phyloP scores from a whole-genome alignment of 2,329 filamentous ascomycete genomes.

The Colletotrichum sp. region DNA sequence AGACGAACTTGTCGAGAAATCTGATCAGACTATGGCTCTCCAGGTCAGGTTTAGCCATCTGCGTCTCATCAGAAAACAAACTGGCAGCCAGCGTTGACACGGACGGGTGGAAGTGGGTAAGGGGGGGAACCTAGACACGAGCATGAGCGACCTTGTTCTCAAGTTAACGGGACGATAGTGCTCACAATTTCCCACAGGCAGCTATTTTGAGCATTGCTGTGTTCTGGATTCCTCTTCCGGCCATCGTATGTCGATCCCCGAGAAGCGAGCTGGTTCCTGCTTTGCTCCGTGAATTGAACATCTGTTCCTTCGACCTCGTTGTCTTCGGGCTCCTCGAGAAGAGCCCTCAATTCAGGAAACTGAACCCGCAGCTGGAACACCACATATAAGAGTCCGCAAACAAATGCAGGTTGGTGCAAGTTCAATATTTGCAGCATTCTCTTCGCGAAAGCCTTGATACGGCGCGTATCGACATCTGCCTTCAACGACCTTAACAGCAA shows the following conservation, averaged over 20 bases:
- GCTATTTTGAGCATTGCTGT: conserved; percentile 90
- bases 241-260: conserved; percentile 70
- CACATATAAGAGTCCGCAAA: conserved; percentile 91
- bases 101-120: conserved; percentile 89
- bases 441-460: conserved; percentile 96
- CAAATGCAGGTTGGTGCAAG: conserved; percentile 90
- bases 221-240: conserved; percentile 87
- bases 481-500: conserved; percentile 88
- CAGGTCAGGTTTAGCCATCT: conserved; percentile 88
- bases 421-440: conserved; percentile 85
- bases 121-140: conserved; percentile 59
- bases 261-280: conserved; percentile 26
- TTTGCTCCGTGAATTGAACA: conserved; percentile 22
- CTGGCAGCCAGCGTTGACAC: conserved; percentile 82
- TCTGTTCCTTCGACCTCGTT: conserved; percentile 57
- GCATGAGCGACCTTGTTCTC: neutral
- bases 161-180: conserved; percentile 7
- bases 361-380: conserved; percentile 78
- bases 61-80: conserved; percentile 70
- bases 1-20: conserved; percentile 98
- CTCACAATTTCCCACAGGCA: conserved; percentile 90
- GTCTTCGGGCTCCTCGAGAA: conserved; percentile 82
- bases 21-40: conserved; percentile 89
- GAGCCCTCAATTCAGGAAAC: conserved; percentile 79
- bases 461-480: conserved; percentile 84